These are phyloP conservation scores for Candida pseudofarinosa DNA, from an alignment of 805 yeast species.

Conservation along the genomic window DNA sequence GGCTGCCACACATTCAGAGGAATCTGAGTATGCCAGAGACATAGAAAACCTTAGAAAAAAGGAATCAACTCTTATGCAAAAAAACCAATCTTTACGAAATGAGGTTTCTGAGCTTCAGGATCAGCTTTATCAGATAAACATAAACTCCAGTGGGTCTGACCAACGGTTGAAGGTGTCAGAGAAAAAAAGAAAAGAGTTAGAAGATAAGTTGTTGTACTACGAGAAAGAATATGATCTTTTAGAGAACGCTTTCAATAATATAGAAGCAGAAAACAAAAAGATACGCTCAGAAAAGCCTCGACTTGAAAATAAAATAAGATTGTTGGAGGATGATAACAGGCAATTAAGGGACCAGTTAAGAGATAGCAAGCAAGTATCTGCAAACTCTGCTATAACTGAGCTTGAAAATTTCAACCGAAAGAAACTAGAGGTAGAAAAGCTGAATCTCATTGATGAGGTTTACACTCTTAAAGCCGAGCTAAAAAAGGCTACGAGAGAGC, in stretches of 20 bases:
- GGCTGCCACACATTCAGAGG: constrained; percentile 5
- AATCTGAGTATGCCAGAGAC: constrained; percentile 14
- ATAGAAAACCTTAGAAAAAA: constrained; percentile 17
- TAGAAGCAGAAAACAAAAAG: constrained; percentile 21
- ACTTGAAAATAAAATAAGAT: constrained; percentile 15
- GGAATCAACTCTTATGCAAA: constrained; percentile 14
- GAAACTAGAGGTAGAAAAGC: constrained; percentile 25
- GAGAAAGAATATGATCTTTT: constrained; percentile 24
- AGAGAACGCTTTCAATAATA: constrained; percentile 19
- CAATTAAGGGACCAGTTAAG: constrained; percentile 17
- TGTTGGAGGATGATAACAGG: constrained; percentile 26
- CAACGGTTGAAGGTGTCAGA: constrained; percentile 10
- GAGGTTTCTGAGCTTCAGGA: constrained; percentile 27
- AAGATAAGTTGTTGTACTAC: constrained; percentile 22
- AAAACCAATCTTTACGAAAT: constrained; percentile 19
- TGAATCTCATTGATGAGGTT: constrained; percentile 24
- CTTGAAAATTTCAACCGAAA: constrained; percentile 18
- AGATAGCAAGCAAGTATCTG: constrained; percentile 6
- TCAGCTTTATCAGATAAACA: constrained; percentile 15
- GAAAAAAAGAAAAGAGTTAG: constrained; percentile 17
- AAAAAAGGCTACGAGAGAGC: constrained; percentile 29
- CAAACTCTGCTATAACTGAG: constrained; percentile 19
- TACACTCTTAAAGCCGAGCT: constrained; percentile 34
- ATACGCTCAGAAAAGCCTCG: constrained; percentile 13
- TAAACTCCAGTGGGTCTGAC: constrained; percentile 10